Evolutionary conservation across 2,329 filamentous ascomycete genomes (phyloP).

Genomic region (Elsinoe arachidis): DNA sequence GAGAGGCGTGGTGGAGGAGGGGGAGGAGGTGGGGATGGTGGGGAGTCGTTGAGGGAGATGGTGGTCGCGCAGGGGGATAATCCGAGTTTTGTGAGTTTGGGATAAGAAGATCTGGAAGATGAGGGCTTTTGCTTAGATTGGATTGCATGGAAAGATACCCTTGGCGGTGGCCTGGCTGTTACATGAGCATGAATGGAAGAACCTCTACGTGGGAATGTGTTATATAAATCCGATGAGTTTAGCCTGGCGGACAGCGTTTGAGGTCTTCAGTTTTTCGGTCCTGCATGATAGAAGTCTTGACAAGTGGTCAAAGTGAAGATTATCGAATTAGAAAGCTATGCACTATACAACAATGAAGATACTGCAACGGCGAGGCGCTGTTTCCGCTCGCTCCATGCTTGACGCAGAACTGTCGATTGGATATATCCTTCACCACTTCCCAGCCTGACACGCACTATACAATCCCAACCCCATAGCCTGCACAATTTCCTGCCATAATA

Average conservation of each 20-base stretch:
- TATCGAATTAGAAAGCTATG: not conserved
- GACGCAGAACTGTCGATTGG: not conserved
- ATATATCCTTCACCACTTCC: not conserved
- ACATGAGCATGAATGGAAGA: too few relatives aligned
- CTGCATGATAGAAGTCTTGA: too few relatives aligned
- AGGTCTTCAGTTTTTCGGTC: too few relatives aligned
- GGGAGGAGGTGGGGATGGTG: not conserved
- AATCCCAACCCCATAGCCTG: not conserved
- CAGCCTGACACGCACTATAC: not conserved
- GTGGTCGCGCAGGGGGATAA: slow-evolving; percentile 22
- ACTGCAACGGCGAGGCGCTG: not conserved
- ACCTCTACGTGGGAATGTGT: too few relatives aligned
- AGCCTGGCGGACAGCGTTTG: too few relatives aligned
- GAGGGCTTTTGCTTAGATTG: not conserved
- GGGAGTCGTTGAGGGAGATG: not conserved
- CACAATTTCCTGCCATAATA: not conserved
- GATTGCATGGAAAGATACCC: slow-evolving; percentile 1
- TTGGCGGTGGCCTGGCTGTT: not conserved
- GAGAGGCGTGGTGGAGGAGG: slow-evolving; percentile 5
- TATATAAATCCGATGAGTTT: too few relatives aligned
- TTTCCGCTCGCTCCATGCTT: not conserved
- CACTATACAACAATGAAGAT: not conserved
- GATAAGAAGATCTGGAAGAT: slow-evolving; percentile 16
- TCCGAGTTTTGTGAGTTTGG: slow-evolving; percentile 26
- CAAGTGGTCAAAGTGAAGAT: not conserved